Evolutionary conservation across 257 asterid species (phyloP).

Genomic region (Przewalskia tangutica): DNA sequence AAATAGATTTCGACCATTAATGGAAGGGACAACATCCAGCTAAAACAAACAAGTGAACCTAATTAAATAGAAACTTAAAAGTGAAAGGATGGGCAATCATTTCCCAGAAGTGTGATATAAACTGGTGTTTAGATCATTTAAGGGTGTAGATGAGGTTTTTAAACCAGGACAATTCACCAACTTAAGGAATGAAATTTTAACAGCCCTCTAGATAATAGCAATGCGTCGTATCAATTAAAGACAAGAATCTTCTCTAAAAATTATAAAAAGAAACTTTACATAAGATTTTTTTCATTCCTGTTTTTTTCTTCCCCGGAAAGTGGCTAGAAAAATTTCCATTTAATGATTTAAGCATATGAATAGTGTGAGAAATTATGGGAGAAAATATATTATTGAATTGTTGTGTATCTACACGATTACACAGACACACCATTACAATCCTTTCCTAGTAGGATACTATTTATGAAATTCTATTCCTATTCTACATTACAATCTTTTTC

Average conservation of each 20-base stretch:
- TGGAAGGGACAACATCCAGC: neutral
- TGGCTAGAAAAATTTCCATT: neutral
- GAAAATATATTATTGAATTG: too few relatives aligned
- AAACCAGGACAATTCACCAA: neutral
- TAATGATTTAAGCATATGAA: neutral
- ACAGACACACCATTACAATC: too few relatives aligned
- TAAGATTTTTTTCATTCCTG: neutral
- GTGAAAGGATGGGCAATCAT: neutral
- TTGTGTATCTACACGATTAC: too few relatives aligned
- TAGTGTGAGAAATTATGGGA: too few relatives aligned
- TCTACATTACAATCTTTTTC: too few relatives aligned
- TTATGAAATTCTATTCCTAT: too few relatives aligned
- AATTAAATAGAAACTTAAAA: neutral
- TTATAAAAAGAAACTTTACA: neutral
- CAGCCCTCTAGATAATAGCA: neutral
- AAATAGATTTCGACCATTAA: neutral
- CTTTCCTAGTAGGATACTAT: too few relatives aligned
- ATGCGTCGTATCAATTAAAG: neutral
- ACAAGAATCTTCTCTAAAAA: neutral
- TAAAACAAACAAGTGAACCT: neutral
- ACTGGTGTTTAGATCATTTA: neutral
- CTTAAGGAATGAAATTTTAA: neutral
- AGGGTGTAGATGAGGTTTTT: neutral
- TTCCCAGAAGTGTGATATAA: neutral
- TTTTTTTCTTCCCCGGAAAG: neutral